A percentile compares a stretch with the other conserved stretches of the same genome.
Evolutionary conservation across 345 rosid species (phyloP).

Genomic region (Eucalyptus viminalis): DNA sequence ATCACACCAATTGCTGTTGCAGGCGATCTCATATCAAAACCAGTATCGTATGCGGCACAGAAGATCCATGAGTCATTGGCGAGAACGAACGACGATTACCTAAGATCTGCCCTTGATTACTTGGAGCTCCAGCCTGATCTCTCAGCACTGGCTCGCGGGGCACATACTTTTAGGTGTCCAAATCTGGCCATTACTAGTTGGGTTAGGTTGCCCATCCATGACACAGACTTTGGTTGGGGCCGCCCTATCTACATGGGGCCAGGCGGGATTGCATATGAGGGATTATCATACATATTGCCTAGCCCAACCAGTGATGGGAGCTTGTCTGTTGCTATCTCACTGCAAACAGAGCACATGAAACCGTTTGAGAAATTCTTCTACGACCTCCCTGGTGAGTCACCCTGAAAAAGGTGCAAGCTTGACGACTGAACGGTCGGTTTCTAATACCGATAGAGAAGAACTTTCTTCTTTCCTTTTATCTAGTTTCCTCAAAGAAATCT

Average conservation of each 20-base stretch:
- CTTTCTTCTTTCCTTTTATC: background rate
- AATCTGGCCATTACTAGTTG: slow-evolving; percentile 82
- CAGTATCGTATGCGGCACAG: slow-evolving; percentile 67
- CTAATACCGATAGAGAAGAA: background rate
- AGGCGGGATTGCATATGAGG: slow-evolving; percentile 80
- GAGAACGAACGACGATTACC: slow-evolving; percentile 60
- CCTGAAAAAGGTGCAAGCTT: background rate
- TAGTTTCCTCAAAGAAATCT: background rate
- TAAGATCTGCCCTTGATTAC: slow-evolving; percentile 89
- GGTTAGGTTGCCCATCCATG: slow-evolving; percentile 79
- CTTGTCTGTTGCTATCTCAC: slow-evolving; percentile 69
- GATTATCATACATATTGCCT: slow-evolving; percentile 64
- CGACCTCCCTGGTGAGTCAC: background rate
- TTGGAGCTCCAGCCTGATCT: slow-evolving; percentile 81
- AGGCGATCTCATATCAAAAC: slow-evolving; percentile 54
- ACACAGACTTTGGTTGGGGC: slow-evolving; percentile 95
- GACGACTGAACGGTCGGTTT: background rate
- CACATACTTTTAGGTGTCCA: slow-evolving; percentile 77
- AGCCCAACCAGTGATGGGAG: slow-evolving; percentile 69
- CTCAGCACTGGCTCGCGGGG: slow-evolving; percentile 62
- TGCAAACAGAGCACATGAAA: slow-evolving; percentile 74
- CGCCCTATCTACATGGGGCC: slow-evolving; percentile 91
- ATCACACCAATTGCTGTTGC: slow-evolving; percentile 62
- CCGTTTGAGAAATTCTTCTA: slow-evolving; percentile 51
- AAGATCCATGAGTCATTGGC: slow-evolving; percentile 60